Percentiles rank a stretch among this genome's conserved stretches.
phyloP scores from a whole-genome alignment of 1,284 basidiomycete genomes.

The Fomitopsis betulina region DNA sequence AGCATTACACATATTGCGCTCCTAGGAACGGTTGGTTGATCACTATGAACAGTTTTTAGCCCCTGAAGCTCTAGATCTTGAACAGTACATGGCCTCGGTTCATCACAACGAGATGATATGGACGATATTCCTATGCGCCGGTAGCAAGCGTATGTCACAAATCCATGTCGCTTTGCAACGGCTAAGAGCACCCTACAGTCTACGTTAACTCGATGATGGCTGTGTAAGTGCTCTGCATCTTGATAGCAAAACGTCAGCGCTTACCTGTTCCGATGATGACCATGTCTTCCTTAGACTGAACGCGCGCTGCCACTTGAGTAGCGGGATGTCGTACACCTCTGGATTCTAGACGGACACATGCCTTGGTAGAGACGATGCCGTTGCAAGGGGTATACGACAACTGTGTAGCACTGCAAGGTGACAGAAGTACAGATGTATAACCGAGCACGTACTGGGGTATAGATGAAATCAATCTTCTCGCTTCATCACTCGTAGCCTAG shows the following conservation, averaged over 20 bases:
- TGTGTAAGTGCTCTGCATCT: not conserved
- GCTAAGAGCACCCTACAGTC: not conserved
- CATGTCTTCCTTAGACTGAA: too few relatives aligned
- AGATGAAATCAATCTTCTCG: too few relatives aligned
- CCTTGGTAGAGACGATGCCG: too few relatives aligned
- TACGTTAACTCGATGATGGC: slow-evolving; percentile 1
- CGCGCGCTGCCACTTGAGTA: too few relatives aligned
- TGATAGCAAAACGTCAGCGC: too few relatives aligned
- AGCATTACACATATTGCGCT: not conserved
- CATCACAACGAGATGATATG: not conserved
- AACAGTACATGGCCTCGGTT: not conserved
- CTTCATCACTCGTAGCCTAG: slow-evolving; percentile 42
- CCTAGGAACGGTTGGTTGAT: not conserved
- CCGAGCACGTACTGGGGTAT: slow-evolving; percentile 6
- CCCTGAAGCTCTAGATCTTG: too few relatives aligned
- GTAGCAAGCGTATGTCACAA: not conserved
- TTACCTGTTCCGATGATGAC: too few relatives aligned
- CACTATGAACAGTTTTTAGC: too few relatives aligned
- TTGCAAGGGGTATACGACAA: not conserved
- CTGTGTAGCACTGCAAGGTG: not conserved
- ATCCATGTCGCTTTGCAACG: too few relatives aligned
- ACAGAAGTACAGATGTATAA: not conserved
- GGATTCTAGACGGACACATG: too few relatives aligned
- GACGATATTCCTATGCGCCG: not conserved
- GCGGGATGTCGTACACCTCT: too few relatives aligned